Evolutionary conservation across 768 basidiomycete genomes (phyloP), one percentile per base, ranked within the genome.

Genomic region (Pleurotus salmoneostramineus): DNA sequence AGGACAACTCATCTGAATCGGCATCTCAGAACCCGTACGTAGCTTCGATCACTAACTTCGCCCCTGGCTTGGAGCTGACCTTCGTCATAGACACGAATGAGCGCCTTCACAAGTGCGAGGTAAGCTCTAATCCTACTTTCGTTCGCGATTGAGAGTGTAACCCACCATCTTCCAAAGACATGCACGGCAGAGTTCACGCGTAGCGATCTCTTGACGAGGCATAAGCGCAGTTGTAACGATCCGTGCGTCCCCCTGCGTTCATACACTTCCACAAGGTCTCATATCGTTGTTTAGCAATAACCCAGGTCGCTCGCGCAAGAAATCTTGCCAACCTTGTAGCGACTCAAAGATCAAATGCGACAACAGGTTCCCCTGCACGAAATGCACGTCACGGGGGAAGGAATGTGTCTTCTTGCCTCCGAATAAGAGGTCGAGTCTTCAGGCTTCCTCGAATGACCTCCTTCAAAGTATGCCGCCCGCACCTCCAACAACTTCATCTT

Each of bases 301-400:
- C 62, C 74, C 76, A 50, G 81, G 80, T 62, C 77, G 81, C 55
- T 87, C 87, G 37, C 75, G 85, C 58, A 74, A 85, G 60, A 87
- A 87, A 63, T 88, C 87, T 2, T 89, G 88, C 64, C 81, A 82
- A 67, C 77, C 85, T 15, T 89, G 88, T 67, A 86, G 85, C 3
- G 84, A 85, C 62, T 87, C 86, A 15, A 89, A 89, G 71, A 80
- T 88, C 14, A 88, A 87, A 71, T 89, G 88, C 68, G 83, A 88
- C 67, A 72, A 87, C 5, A 79, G 83, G 61, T 80, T 75, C 58
- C 88, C 88, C 12, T 89, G 88, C 68, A 79, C 84, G 15, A 85
- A 85, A 66, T 89, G 88, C 67, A 72, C 73, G 37, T 70, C 82
- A 49, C 79, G 85, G 58, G 84, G 83, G 50, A 78, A 83, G 60